These are phyloP conservation scores for Cryomyces antarcticus DNA, from an alignment of 495 filamentous ascomycete species.

Conservation along the genomic window DNA sequence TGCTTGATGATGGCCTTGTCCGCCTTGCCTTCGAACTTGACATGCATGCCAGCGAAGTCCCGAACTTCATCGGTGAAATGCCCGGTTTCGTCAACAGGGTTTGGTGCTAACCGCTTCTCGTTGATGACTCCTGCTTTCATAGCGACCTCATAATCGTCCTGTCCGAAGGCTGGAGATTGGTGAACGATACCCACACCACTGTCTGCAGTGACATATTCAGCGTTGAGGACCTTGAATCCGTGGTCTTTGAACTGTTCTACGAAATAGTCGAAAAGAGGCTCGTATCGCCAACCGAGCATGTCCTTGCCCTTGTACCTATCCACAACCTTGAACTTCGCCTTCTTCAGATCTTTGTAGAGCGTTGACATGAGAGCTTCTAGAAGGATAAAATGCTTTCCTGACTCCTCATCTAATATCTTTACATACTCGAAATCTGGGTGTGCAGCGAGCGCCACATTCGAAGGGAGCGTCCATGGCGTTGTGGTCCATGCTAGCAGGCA, in stretches of 20 bases:
- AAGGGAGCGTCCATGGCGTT: slow-evolving; percentile 89
- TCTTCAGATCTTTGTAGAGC: slow-evolving; percentile 91
- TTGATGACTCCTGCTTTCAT: slow-evolving; percentile 58
- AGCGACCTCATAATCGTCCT: slow-evolving; percentile 86
- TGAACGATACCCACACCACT: slow-evolving; percentile 93
- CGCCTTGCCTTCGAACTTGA: slow-evolving; percentile 47
- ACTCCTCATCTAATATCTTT: slow-evolving; percentile 68
- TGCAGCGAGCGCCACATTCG: slow-evolving; percentile 58
- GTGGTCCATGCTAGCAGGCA: slow-evolving; percentile 80
- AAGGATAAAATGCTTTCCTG: slow-evolving; percentile 70
- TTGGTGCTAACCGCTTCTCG: slow-evolving; percentile 60
- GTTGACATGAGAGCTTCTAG: slow-evolving; percentile 68
- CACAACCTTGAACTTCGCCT: slow-evolving; percentile 82
- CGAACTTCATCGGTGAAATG: slow-evolving; percentile 60
- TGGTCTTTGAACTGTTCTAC: slow-evolving; percentile 78
- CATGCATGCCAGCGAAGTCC: slow-evolving; percentile 76
- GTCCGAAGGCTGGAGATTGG: slow-evolving; percentile 86
- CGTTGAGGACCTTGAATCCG: slow-evolving; percentile 72
- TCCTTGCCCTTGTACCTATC: slow-evolving; percentile 65
- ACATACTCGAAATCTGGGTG: slow-evolving; percentile 88
- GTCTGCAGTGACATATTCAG: slow-evolving; percentile 75
- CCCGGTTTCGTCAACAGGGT: slow-evolving; percentile 72
- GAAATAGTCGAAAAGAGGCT: slow-evolving; percentile 86
- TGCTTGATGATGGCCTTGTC: slow-evolving; percentile 91
- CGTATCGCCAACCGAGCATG: slow-evolving; percentile 83